Percentiles rank a stretch among this genome's conserved stretches.
Evolutionary conservation across 2,329 filamentous ascomycete species (phyloP).

Genomic region (Paradendryphiella salina): DNA sequence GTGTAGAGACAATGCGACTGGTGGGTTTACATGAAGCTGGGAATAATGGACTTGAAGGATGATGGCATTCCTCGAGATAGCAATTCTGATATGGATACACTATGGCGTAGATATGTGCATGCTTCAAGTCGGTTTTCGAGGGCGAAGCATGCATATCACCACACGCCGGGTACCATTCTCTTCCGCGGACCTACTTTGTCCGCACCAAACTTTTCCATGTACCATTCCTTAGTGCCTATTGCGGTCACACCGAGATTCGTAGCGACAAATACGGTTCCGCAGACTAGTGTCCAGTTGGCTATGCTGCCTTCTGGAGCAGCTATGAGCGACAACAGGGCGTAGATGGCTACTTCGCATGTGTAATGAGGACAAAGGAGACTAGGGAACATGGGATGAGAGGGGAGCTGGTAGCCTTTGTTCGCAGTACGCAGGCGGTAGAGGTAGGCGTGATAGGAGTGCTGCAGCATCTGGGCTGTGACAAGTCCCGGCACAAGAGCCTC

Average conservation of each 20-base stretch:
- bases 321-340: slow-evolving; percentile 73
- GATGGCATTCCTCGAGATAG: too few species aligned
- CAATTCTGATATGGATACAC: too few species aligned
- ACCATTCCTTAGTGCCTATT: slow-evolving; percentile 68
- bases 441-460: slow-evolving; percentile 64
- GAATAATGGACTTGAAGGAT: too few species aligned
- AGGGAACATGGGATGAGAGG: slow-evolving; percentile 71
- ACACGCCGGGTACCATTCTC: slow-evolving; percentile 41
- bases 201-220: slow-evolving; percentile 37
- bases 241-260: slow-evolving; percentile 84
- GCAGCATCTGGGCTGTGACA: slow-evolving; percentile 68
- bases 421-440: slow-evolving; percentile 48
- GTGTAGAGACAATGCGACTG: too few species aligned
- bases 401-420: slow-evolving; percentile 74
- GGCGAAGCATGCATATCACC: slow-evolving; percentile 34
- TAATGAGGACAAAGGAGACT: slow-evolving; percentile 85
- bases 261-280: slow-evolving; percentile 71
- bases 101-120: too few species aligned
- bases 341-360: slow-evolving; percentile 82
- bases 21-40: too few species aligned
- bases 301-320: slow-evolving; percentile 68
- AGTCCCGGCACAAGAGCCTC: slow-evolving; percentile 67
- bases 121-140: too few species aligned
- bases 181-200: slow-evolving; percentile 35
- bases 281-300: slow-evolving; percentile 73